A percentile compares a stretch with the other conserved stretches of the same genome.
Evolutionary conservation across 176 grass and related monocot species (phyloP).

Genomic region (Oryza glaberrima): DNA sequence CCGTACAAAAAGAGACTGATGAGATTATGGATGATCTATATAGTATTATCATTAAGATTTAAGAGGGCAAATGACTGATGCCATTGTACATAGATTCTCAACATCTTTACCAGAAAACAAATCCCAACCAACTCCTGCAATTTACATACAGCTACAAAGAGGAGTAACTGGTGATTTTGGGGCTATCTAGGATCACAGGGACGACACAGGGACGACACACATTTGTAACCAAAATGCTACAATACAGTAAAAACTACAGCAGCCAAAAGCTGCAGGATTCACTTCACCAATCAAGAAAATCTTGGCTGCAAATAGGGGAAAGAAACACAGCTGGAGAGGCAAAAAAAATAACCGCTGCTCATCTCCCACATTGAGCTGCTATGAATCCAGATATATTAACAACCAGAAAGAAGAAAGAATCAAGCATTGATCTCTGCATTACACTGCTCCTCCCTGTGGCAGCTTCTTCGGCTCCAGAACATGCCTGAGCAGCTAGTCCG

Average conservation of each 20-base stretch:
- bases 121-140: conserved; percentile 27
- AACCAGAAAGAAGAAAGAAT: conserved; percentile 45
- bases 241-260: conserved; percentile 19
- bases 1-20: conserved; percentile 35
- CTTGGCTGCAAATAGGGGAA: conserved; percentile 42
- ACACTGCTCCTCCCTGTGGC: conserved; percentile 94
- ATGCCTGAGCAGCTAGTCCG: conserved; percentile 78
- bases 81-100: conserved; percentile 35
- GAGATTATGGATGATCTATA: background rate
- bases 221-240: conserved; percentile 32
- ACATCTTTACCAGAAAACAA: background rate
- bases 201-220: conserved; percentile 5
- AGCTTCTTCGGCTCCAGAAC: conserved; percentile 93
- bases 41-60: conserved; percentile 14
- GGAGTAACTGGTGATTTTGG: conserved; percentile 34
- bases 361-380: conserved; percentile 48
- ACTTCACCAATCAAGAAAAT: conserved; percentile 38
- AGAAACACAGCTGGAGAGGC: conserved; percentile 44
- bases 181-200: conserved; percentile 37
- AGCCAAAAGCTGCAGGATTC: conserved; percentile 34
- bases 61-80: background rate
- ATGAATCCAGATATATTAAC: conserved; percentile 52
- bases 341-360: conserved; percentile 35
- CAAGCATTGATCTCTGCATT: conserved; percentile 88
- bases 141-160: conserved; percentile 60